Evolutionary conservation across 371 early-diverging fungal species (phyloP).

Genomic region (Coemansia sp.): DNA sequence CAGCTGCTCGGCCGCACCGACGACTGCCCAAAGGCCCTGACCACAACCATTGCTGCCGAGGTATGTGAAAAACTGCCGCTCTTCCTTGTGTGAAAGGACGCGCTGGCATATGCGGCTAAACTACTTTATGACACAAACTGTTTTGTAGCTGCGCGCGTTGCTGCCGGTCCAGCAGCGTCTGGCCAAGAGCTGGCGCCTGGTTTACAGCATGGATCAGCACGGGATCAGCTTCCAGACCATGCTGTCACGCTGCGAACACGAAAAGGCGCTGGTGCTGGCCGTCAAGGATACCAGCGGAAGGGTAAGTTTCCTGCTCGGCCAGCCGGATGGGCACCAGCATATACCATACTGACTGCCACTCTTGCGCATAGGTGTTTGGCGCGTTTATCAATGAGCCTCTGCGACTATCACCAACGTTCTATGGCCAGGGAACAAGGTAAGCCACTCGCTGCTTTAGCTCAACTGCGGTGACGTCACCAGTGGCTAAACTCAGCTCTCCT

Average conservation of each 20-base stretch:
- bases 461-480: background rate
- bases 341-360: background rate
- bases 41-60: conserved; percentile 36
- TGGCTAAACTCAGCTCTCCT: background rate
- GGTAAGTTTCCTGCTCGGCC: conserved; percentile 47
- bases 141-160: conserved; percentile 34
- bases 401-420: conserved; percentile 67
- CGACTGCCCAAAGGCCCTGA: conserved; percentile 40
- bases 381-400: conserved; percentile 79
- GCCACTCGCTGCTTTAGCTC: conserved; percentile 3
- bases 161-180: conserved; percentile 50
- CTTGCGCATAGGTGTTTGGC: conserved; percentile 75
- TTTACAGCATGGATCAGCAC: conserved; percentile 90
- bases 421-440: conserved; percentile 91
- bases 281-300: conserved; percentile 68
- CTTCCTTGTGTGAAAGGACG: too few relatives aligned
- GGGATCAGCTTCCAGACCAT: conserved; percentile 85
- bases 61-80: conserved; percentile 8
- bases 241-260: conserved; percentile 60
- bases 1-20: conserved; percentile 26
- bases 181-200: conserved; percentile 66
- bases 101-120: background rate
- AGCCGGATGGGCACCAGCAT: background rate
- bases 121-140: background rate
- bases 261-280: conserved; percentile 70